Conservation (phyloP, 371 early-diverging fungal species). For the Mortierella sp. region DNA sequence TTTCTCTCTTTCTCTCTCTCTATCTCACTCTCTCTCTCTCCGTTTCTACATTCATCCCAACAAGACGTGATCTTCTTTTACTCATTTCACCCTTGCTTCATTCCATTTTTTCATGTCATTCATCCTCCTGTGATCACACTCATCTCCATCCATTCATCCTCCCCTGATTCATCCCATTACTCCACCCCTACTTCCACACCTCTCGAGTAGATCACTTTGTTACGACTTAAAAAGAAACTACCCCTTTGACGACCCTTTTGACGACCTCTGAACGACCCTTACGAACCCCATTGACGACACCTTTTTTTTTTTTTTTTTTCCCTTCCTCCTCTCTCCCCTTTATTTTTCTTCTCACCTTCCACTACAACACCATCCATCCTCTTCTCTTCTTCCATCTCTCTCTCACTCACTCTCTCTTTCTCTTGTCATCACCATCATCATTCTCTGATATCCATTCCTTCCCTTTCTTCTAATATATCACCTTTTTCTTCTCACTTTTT, state of each 20-base stretch:
- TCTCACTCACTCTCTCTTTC: too few relatives aligned
- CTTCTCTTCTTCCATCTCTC: neutral
- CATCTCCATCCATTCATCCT: constrained; percentile 6
- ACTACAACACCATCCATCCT: neutral
- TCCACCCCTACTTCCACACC: neutral
- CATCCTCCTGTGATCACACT: neutral
- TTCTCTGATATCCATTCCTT: neutral
- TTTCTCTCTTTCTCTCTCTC: neutral
- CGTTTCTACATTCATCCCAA: neutral
- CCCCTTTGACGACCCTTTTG: neutral
- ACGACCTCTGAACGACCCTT: neutral
- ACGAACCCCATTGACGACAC: neutral
- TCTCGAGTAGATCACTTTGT: neutral
- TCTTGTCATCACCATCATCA: neutral
- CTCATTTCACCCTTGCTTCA: neutral
- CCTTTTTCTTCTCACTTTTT: neutral
- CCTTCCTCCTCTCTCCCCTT: neutral
- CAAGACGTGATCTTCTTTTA: neutral
- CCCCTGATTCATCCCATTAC: neutral
- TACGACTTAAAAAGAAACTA: too few relatives aligned
- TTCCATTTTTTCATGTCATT: neutral
- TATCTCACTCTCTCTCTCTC: neutral
- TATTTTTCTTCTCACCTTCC: neutral
- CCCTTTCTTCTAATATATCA: neutral
- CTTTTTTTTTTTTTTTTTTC: neutral